phyloP scores from a whole-genome alignment of 176 grass and related monocot genomes.

The Tillandsia fasciculata region DNA sequence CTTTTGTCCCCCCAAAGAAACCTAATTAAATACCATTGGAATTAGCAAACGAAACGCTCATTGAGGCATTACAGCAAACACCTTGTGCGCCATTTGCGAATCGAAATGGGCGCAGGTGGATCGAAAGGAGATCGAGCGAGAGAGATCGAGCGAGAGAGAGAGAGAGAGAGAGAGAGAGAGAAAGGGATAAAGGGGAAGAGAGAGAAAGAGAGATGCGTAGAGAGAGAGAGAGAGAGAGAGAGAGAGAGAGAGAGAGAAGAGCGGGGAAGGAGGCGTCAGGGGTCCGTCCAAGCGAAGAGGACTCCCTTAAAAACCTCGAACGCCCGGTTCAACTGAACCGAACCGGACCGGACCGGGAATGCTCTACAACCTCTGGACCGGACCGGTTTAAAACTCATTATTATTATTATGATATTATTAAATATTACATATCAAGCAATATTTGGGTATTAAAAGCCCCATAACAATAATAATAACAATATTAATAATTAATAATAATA shows the following conservation, averaged over 20 bases:
- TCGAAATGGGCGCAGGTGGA: not conserved
- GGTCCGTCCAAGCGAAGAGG: conserved; percentile 7
- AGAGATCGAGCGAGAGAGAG: not conserved
- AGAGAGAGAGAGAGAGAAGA: conserved; percentile 13
- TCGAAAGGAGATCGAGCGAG: not conserved
- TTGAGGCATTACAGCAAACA: no score
- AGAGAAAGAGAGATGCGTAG: conserved; percentile 3
- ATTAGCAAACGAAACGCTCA: no score
- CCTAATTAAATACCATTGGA: no score
- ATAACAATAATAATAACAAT: no score
- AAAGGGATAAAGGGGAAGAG: not conserved
- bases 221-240: conserved; percentile 9
- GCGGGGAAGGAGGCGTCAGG: conserved; percentile 11
- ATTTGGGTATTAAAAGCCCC: no score
- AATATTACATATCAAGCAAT: no score
- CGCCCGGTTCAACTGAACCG: not conserved
- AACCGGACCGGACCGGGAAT: not conserved
- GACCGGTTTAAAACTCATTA: no score
- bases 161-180: not conserved
- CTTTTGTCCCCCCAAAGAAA: no score
- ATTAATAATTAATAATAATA: no score
- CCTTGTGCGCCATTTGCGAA: no score
- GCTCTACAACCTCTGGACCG: no score
- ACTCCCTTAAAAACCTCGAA: conserved; percentile 6
- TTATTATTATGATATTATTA: no score